Evolutionary conservation across 768 basidiomycete genomes (phyloP).

Genomic region (Phylloporus arenicola): DNA sequence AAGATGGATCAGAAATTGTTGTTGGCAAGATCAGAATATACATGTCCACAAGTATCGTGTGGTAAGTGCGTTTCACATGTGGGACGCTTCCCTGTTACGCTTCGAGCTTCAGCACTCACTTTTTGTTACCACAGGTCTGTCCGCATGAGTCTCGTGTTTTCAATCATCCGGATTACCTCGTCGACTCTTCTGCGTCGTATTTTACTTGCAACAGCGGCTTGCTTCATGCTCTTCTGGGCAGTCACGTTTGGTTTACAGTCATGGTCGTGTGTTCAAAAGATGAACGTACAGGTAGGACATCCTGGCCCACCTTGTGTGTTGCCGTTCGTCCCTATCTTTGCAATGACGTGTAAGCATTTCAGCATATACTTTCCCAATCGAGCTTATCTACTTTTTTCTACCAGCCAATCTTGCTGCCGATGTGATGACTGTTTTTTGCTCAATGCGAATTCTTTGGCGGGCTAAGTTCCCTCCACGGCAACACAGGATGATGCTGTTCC

Average conservation of each 20-base stretch:
- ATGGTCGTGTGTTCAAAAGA: slow-evolving; percentile 3
- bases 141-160: slow-evolving; percentile 15
- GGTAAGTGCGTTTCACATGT: slow-evolving; percentile 2
- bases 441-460: slow-evolving; percentile 14
- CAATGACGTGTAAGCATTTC: slow-evolving; percentile 2
- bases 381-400: neutral
- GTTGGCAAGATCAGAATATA: neutral
- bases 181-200: neutral
- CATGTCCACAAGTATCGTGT: slow-evolving; percentile 7
- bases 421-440: neutral
- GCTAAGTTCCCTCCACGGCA: slow-evolving; percentile 13
- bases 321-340: slow-evolving; percentile 1
- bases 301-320: neutral
- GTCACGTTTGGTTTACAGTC: neutral
- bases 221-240: slow-evolving; percentile 7
- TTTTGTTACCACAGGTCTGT: slow-evolving; percentile 10
- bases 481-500: slow-evolving; percentile 12
- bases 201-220: neutral
- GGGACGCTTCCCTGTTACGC: neutral
- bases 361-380: too few relatives aligned
- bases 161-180: slow-evolving; percentile 7
- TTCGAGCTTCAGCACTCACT: too few relatives aligned
- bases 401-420: slow-evolving; percentile 8
- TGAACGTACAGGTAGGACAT: neutral
- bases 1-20: neutral